Percentiles rank a stretch among this genome's conserved stretches.
Evolutionary conservation across 2,329 filamentous ascomycete genomes (phyloP).

Genomic region (Pseudofabraea citricarpa): DNA sequence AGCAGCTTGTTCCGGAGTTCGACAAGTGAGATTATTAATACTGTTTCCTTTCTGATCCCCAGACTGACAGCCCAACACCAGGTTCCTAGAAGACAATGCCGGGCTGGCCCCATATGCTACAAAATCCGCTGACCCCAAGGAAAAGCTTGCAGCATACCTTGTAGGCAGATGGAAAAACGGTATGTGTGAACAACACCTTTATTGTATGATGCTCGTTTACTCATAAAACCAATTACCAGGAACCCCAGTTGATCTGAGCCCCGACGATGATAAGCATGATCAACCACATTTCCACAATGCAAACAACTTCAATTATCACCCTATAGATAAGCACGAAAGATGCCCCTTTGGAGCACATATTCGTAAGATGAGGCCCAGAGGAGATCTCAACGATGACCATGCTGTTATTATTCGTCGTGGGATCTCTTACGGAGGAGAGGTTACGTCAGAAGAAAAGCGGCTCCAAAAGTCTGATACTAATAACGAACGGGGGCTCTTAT

Average conservation of each 20-base stretch:
- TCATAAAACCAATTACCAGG: no score
- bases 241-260: constrained; percentile 14
- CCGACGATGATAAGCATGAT: no score
- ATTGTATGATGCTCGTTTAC: background rate
- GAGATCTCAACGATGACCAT: constrained; percentile 24
- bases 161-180: constrained; percentile 38
- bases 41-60: no score
- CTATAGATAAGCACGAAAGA: constrained; percentile 25
- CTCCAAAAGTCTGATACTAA: constrained; percentile 16
- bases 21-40: no score
- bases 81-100: constrained; percentile 31
- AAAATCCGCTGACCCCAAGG: constrained; percentile 22
- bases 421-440: constrained; percentile 37
- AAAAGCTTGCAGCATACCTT: constrained; percentile 36
- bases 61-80: no score
- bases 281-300: no score
- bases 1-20: constrained; percentile 40
- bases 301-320: constrained; percentile 33
- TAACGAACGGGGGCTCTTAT: constrained; percentile 37
- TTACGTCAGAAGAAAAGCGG: constrained; percentile 27
- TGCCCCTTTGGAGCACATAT: constrained; percentile 43
- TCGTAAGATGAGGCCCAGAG: constrained; percentile 41
- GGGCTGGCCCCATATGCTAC: background rate
- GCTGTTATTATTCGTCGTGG: constrained; percentile 34
- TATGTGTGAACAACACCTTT: constrained; percentile 1